These are phyloP conservation scores for Pistacia atlantica DNA, from an alignment of 345 rosid species.

Conservation along the genomic window DNA sequence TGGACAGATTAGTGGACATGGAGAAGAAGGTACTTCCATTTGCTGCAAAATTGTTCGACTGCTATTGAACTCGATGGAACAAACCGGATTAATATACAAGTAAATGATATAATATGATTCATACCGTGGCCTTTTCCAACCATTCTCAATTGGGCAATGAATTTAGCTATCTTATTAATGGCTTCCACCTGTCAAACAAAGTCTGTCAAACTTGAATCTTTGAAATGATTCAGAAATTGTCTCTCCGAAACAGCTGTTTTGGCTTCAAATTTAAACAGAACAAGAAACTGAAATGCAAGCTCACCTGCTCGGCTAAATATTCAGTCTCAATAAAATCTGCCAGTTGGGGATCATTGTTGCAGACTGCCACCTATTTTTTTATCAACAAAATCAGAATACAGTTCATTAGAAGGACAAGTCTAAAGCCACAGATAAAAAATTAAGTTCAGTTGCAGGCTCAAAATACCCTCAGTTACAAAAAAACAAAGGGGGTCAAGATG, in stretches of 20 bases:
- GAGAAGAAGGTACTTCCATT: background rate
- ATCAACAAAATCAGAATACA: background rate
- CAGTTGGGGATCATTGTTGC: conserved; percentile 49
- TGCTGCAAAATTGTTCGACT: background rate
- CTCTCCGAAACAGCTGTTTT: background rate
- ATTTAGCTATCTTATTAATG: conserved; percentile 64
- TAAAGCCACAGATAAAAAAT: background rate
- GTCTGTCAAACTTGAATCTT: background rate
- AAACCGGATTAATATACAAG: background rate
- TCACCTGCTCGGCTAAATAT: conserved; percentile 56
- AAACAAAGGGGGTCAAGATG: conserved; percentile 7
- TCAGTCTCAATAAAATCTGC: conserved; percentile 48
- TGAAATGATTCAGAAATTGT: background rate
- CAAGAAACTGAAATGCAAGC: background rate
- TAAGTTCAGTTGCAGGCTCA: background rate
- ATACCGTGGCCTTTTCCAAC: conserved; percentile 87
- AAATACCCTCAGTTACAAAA: background rate
- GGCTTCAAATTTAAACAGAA: background rate
- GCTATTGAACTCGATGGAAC: background rate
- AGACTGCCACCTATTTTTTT: conserved; percentile 45
- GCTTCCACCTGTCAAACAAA: conserved; percentile 54
- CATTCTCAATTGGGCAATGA: conserved; percentile 63
- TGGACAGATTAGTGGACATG: background rate
- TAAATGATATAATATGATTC: background rate
- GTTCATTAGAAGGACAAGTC: background rate